Conservation (phyloP, 805 yeast species). For the Torulaspora gathmanii region DNA sequence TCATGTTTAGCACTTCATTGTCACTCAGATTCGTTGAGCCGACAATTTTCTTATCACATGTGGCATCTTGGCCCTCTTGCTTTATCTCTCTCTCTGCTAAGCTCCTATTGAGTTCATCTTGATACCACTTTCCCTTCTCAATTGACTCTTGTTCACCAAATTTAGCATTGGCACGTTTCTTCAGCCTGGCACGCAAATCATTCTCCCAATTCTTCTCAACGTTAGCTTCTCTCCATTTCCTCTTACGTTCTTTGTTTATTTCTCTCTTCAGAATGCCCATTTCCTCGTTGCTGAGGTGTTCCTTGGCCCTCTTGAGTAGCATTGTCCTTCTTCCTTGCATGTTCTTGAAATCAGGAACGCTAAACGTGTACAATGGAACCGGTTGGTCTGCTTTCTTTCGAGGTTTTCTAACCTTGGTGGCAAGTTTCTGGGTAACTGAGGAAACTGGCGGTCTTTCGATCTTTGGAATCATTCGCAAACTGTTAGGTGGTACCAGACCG, state of each 20-base stretch:
- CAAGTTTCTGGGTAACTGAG: constrained; percentile 1
- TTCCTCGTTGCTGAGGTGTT: constrained; percentile 20
- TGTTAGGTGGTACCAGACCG: constrained; percentile 31
- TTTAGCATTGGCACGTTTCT: constrained; percentile 60
- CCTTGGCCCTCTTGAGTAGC: constrained; percentile 26
- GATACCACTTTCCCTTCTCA: constrained; percentile 65
- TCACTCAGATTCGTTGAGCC: constrained; percentile 26
- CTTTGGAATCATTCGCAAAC: constrained; percentile 4
- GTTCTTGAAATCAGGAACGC: constrained; percentile 20
- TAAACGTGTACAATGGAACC: constrained; percentile 12
- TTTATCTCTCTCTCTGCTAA: constrained; percentile 15
- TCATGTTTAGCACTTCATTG: constrained; percentile 30
- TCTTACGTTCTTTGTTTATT: constrained; percentile 32
- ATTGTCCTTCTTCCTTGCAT: constrained; percentile 20
- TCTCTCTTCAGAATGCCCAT: constrained; percentile 24
- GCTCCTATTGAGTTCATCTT: constrained; percentile 62
- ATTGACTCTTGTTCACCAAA: constrained; percentile 59
- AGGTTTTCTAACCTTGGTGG: constrained; percentile 9
- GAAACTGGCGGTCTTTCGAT: constrained; percentile 6
- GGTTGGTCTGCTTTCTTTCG: constrained; percentile 10
- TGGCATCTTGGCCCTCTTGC: constrained; percentile 10
- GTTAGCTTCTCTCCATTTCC: constrained; percentile 47
- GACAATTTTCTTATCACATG: constrained; percentile 6
- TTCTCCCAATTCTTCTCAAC: constrained; percentile 79
- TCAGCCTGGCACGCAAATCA: constrained; percentile 74